phyloP scores from a whole-genome alignment of 1,139 yeast species.

The Saccharomycopsis hybrid region DNA sequence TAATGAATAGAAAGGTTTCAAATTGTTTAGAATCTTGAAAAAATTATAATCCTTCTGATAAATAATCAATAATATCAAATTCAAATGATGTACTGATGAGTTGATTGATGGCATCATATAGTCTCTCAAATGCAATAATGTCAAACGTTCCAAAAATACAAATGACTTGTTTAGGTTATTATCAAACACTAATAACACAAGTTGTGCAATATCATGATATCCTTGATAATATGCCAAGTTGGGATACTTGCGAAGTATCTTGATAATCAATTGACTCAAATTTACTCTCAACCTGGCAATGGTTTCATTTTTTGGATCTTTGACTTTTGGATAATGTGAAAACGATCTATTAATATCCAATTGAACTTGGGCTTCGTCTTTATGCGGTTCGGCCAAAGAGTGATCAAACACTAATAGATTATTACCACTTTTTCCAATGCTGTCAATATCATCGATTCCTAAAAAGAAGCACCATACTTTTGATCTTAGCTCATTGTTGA shows the following conservation, averaged over 20 bases:
- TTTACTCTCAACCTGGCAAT: constrained; percentile 31
- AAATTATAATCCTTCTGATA: constrained; percentile 43
- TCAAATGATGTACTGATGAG: constrained; percentile 59
- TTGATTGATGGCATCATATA: constrained; percentile 71
- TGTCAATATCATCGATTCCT: constrained; percentile 5
- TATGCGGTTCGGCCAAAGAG: constrained; percentile 37
- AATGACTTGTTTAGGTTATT: constrained; percentile 25
- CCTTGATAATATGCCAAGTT: constrained; percentile 81
- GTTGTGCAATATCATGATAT: constrained; percentile 77
- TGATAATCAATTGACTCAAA: constrained; percentile 43
- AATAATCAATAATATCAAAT: constrained; percentile 57
- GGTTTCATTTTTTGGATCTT: constrained; percentile 23
- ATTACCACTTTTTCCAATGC: constrained; percentile 1
- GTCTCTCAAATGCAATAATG: constrained; percentile 68
- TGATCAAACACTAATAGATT: constrained; percentile 18
- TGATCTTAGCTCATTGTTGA: constrained; percentile 36
- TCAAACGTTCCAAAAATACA: constrained; percentile 47
- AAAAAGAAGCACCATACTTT: constrained; percentile 44
- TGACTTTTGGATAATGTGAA: constrained; percentile 31
- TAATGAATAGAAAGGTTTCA: constrained; percentile 57
- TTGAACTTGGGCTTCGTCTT: constrained; percentile 71
- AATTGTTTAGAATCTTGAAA: constrained; percentile 40
- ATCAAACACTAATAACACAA: constrained; percentile 50
- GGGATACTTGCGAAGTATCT: constrained; percentile 56
- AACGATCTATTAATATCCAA: constrained; percentile 76